Evolutionary conservation across 306 rosid species (phyloP).

Genomic region (Cucurbita maxima): DNA sequence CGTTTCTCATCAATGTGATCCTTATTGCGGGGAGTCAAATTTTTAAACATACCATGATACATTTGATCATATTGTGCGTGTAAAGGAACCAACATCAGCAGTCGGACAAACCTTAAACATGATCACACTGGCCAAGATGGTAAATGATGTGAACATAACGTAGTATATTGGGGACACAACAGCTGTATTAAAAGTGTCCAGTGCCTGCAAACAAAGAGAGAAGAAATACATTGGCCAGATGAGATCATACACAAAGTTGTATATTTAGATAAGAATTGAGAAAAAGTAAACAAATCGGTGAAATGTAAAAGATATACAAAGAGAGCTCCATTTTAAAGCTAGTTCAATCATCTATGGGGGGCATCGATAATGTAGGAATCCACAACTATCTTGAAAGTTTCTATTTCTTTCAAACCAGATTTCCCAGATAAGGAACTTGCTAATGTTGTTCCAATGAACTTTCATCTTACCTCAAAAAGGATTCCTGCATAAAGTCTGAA

Average conservation of each 20-base stretch:
- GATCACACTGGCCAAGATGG: slow-evolving; percentile 92
- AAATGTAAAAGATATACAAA: neutral
- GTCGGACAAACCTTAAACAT: slow-evolving; percentile 77
- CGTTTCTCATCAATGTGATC: neutral
- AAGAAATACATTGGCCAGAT: slow-evolving; percentile 6
- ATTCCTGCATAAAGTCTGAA: neutral
- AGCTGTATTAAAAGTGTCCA: slow-evolving; percentile 97
- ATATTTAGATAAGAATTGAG: neutral
- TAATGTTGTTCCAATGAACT: neutral
- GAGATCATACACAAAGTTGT: neutral
- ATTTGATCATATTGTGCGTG: neutral
- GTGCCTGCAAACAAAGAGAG: slow-evolving; percentile 51
- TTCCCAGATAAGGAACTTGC: neutral
- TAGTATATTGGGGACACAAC: slow-evolving; percentile 98
- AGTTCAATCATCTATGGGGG: neutral
- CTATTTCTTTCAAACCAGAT: neutral
- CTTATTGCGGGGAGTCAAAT: neutral
- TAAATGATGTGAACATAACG: slow-evolving; percentile 92
- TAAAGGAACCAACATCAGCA: neutral
- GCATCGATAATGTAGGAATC: neutral
- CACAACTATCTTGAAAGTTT: neutral
- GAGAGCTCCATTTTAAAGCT: neutral
- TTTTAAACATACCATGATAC: neutral
- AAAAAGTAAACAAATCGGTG: too few species aligned
- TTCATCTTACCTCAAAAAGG: neutral